Evolutionary conservation across 352 stramenopile species (phyloP), one percentile per base, ranked within the genome.

Genomic region (Phytophthora ohioensis): DNA sequence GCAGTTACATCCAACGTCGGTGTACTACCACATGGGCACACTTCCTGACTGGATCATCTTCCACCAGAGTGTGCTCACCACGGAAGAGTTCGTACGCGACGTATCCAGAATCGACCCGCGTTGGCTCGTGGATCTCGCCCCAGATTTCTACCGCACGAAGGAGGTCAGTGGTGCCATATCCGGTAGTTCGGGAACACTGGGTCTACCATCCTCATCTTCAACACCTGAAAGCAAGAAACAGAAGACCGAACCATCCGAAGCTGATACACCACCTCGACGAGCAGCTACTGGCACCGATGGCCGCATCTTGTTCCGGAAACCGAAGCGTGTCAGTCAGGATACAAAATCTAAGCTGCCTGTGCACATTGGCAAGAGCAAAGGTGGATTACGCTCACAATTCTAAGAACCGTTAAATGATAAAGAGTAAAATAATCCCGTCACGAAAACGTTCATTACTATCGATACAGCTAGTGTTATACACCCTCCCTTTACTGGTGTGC

Each of bases 1-100:
- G 31, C 81, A 93, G 58, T 78, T 95, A 41, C 88, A 93, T 64
- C 88, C 88, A 43, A 93, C 85, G 38, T 93, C 80, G 1, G 79
- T 92, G 27, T 91, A 89, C 47, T 92, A 91, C 59, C 76, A 90
- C 67, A 78, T 91, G 67, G 83, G 85, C 2, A 86, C 75, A 10
- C 82, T 96, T 36, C 98, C 98, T 3, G 98, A 99, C 73, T 99
- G 98, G 87, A 94, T 99, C 15, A 84, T 98, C 35, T 99, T 99
- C 78, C 97, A 99, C 70, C 96, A 99, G 77, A 97, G 99, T 45
- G 97, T 99, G 30, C 91, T 98, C 48, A 99, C 98, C 1, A 98
- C 91, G 0, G 98, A 99, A 61, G 97, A 99, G 76, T 98, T 93
- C 61, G 87, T 97, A 30, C 84, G 85, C 9, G 82, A 92, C 45